A percentile compares a stretch with the other conserved stretches of the same genome.
phyloP scores from a whole-genome alignment of 495 filamentous ascomycete species.

The Aspergillus indologenus region DNA sequence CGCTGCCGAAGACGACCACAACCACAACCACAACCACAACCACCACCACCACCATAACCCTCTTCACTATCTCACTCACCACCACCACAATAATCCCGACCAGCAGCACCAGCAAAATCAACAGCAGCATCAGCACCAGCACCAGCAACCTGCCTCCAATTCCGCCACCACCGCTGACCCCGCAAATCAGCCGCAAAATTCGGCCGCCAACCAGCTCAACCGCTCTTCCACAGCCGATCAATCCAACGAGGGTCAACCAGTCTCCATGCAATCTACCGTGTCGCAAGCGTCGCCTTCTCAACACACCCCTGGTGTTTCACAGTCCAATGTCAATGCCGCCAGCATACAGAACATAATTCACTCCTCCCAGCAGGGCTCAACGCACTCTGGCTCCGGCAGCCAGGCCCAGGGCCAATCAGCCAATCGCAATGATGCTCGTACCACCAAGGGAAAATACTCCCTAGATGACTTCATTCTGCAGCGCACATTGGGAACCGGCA shows the following conservation, averaged over 20 bases:
- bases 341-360: slow-evolving; percentile 47
- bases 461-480: slow-evolving; percentile 82
- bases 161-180: slow-evolving; percentile 18
- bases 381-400: slow-evolving; percentile 11
- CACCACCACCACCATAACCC: slow-evolving; percentile 17
- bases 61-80: slow-evolving; percentile 7
- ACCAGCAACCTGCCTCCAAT: slow-evolving; percentile 19
- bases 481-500: slow-evolving; percentile 91
- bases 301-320: slow-evolving; percentile 19
- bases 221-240: slow-evolving; percentile 18
- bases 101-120: neutral
- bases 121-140: neutral
- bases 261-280: slow-evolving; percentile 44
- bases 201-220: slow-evolving; percentile 20
- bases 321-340: slow-evolving; percentile 37
- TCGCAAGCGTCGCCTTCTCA: slow-evolving; percentile 28
- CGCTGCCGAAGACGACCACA: slow-evolving; percentile 29
- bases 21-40: slow-evolving; percentile 20
- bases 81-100: slow-evolving; percentile 28
- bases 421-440: slow-evolving; percentile 47
- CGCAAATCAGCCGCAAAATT: slow-evolving; percentile 9
- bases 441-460: slow-evolving; percentile 97
- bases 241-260: slow-evolving; percentile 26
- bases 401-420: slow-evolving; percentile 18
- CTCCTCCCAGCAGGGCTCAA: slow-evolving; percentile 27